A percentile compares a stretch with the other conserved stretches of the same genome.
These are phyloP conservation scores for Xylaria sp. DNA, from an alignment of 2,329 filamentous ascomycete genomes.

Conservation along the genomic window DNA sequence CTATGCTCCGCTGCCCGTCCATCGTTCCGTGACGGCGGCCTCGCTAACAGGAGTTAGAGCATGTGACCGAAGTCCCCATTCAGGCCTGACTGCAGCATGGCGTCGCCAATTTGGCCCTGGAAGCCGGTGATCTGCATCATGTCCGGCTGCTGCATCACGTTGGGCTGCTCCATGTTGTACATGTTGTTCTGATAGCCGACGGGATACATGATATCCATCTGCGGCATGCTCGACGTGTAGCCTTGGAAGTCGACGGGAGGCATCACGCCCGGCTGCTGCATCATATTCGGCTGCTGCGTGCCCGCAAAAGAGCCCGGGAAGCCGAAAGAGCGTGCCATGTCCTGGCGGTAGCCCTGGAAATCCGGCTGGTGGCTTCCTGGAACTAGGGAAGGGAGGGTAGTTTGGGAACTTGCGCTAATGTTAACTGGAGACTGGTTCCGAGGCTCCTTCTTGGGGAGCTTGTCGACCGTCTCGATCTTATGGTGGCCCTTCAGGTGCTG, in stretches of 20 bases:
- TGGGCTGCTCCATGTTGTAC: too few relatives aligned
- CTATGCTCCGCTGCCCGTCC: not conserved
- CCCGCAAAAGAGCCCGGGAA: too few relatives aligned
- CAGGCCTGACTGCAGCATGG: not conserved
- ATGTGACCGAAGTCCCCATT: not conserved
- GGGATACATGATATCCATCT: not conserved
- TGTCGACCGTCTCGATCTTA: slow-evolving; percentile 7
- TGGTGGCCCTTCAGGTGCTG: slow-evolving; percentile 23
- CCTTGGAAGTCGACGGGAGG: too few relatives aligned
- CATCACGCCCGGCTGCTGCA: not conserved
- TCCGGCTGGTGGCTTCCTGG: too few relatives aligned
- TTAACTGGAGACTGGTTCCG: not conserved
- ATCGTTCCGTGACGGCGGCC: not conserved
- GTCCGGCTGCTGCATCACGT: not conserved
- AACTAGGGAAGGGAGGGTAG: too few relatives aligned
- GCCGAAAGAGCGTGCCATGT: not conserved
- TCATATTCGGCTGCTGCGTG: too few relatives aligned
- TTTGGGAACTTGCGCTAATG: too few relatives aligned
- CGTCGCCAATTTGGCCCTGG: too few relatives aligned
- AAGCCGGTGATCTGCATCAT: too few relatives aligned
- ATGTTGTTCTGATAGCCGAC: not conserved
- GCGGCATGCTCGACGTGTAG: too few relatives aligned
- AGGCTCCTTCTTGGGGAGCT: not conserved
- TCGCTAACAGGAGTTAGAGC: not conserved
- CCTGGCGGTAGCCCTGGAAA: too few relatives aligned